Evolutionary conservation across 306 rosid species (phyloP).

Genomic region (Canavalia gladiata): DNA sequence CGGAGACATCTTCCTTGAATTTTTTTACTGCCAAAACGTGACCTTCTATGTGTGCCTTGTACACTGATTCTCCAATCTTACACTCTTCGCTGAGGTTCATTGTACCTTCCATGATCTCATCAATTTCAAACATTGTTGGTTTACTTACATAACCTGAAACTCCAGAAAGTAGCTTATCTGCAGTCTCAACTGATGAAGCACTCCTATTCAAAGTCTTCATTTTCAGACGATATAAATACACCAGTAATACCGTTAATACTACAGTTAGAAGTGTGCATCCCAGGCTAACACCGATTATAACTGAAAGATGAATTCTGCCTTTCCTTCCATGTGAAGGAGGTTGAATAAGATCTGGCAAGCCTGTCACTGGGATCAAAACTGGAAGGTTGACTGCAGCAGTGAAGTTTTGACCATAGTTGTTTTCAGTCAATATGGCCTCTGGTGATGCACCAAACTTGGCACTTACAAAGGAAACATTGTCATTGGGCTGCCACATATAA

Average conservation of each 20-base stretch:
- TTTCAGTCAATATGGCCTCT: constrained; percentile 56
- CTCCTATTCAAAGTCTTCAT: constrained; percentile 50
- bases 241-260: constrained; percentile 37
- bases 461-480: constrained; percentile 57
- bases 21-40: constrained; percentile 66
- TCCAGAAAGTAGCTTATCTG: constrained; percentile 72
- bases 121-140: constrained; percentile 66
- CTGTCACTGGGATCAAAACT: constrained; percentile 66
- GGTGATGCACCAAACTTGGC: constrained; percentile 61
- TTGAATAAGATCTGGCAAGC: constrained; percentile 63
- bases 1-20: constrained; percentile 63
- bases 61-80: constrained; percentile 75
- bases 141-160: constrained; percentile 78
- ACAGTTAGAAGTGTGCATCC: constrained; percentile 55
- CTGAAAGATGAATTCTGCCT: constrained; percentile 28
- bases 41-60: constrained; percentile 70
- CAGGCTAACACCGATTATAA: constrained; percentile 51
- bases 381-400: constrained; percentile 56
- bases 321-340: constrained; percentile 40
- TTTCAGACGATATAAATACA: constrained; percentile 42
- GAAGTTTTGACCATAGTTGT: constrained; percentile 53
- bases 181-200: constrained; percentile 52
- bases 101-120: constrained; percentile 70
- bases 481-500: constrained; percentile 72
- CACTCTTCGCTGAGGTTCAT: constrained; percentile 64